Percentiles rank a stretch among this genome's conserved stretches.
These are phyloP conservation scores for Cubamyces sp. DNA, from an alignment of 768 basidiomycete species.

Conservation along the genomic window DNA sequence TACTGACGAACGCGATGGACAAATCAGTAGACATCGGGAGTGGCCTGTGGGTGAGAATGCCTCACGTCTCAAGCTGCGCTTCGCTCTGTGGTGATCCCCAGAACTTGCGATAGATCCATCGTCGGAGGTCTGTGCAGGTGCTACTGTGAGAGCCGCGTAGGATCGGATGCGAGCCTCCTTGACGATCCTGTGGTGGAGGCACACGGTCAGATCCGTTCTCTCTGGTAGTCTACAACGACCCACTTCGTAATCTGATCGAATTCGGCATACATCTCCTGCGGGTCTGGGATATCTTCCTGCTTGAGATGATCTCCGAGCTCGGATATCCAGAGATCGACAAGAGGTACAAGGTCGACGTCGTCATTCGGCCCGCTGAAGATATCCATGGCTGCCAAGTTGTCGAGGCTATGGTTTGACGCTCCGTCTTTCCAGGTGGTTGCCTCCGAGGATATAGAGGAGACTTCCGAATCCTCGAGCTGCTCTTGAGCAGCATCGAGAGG, in stretches of 20 bases:
- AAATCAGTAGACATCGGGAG: too few relatives aligned
- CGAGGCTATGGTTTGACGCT: neutral
- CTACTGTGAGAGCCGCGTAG: neutral
- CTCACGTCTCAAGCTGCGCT: too few relatives aligned
- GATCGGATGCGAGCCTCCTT: neutral
- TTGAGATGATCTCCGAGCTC: neutral
- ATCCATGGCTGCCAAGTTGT: neutral
- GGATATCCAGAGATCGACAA: neutral
- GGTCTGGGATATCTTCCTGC: conserved; percentile 1
- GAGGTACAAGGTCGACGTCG: neutral
- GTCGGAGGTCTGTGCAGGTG: too few relatives aligned
- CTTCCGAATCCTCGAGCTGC: neutral
- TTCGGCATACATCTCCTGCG: neutral
- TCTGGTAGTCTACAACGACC: too few relatives aligned
- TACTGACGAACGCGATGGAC: too few relatives aligned
- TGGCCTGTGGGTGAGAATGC: too few relatives aligned
- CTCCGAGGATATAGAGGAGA: neutral
- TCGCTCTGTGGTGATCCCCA: too few relatives aligned
- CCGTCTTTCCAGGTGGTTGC: neutral
- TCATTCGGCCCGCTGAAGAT: neutral
- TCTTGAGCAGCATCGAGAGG: neutral
- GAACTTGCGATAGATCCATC: too few relatives aligned
- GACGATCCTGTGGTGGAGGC: neutral
- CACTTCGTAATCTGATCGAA: neutral
- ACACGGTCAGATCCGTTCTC: neutral